These are phyloP conservation scores for Haplosporangium sp. DNA, from an alignment of 371 early-diverging fungal genomes.

Conservation along the genomic window DNA sequence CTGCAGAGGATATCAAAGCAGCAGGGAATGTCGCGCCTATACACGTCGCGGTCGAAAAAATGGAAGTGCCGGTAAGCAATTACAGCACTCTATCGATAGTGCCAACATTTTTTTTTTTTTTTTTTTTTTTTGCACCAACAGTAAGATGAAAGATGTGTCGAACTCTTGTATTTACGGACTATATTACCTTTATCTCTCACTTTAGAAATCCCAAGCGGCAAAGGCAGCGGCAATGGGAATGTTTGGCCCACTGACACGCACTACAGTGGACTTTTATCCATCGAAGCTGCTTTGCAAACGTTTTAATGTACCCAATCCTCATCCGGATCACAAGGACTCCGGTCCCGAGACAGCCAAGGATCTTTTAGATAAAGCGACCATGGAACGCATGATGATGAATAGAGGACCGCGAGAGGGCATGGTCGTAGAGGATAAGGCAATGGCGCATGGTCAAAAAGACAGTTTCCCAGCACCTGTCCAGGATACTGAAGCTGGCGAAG, in stretches of 20 bases:
- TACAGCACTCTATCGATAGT: too few relatives aligned
- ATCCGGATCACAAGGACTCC: slow-evolving; percentile 64
- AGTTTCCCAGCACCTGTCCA: background rate
- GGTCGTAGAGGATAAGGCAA: background rate
- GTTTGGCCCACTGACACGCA: slow-evolving; percentile 83
- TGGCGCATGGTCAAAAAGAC: background rate
- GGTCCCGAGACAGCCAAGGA: slow-evolving; percentile 56
- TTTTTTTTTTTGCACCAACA: background rate
- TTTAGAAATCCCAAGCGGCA: slow-evolving; percentile 65
- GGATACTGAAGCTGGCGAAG: background rate
- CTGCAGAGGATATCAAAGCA: slow-evolving; percentile 60
- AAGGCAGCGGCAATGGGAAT: slow-evolving; percentile 77
- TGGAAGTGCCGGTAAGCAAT: slow-evolving; percentile 22
- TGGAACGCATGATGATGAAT: slow-evolving; percentile 68
- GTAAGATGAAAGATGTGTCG: slow-evolving; percentile 1
- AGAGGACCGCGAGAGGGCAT: slow-evolving; percentile 49
- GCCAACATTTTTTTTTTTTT: background rate
- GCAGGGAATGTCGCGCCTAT: slow-evolving; percentile 33
- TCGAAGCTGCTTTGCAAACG: slow-evolving; percentile 81
- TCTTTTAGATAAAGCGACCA: slow-evolving; percentile 60
- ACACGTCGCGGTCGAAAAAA: slow-evolving; percentile 17
- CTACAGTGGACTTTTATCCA: slow-evolving; percentile 72
- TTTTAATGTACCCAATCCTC: slow-evolving; percentile 84
- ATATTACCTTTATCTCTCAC: background rate
- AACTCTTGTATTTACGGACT: too few relatives aligned